Conservation (phyloP, 2,329 filamentous ascomycete species). For the Monosporascus sp. region DNA sequence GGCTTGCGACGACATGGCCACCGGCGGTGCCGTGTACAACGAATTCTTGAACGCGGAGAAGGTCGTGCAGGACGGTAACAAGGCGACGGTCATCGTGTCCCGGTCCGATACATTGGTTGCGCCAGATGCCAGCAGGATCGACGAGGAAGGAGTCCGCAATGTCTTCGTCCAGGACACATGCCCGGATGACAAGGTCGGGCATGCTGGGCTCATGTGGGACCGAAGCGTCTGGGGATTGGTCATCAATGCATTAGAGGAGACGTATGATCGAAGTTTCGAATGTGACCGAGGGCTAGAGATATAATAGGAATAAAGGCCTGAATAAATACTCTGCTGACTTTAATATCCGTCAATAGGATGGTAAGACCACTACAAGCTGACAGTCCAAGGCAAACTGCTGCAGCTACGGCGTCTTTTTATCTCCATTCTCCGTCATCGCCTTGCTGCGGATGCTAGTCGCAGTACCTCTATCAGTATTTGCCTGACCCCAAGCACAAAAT, state of each 20-base stretch:
- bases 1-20: conserved; percentile 23
- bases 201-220: conserved; percentile 20
- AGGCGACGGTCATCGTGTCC: conserved; percentile 22
- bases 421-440: too few relatives aligned
- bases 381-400: too few relatives aligned
- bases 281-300: conserved; percentile 17
- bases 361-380: too few relatives aligned
- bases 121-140: conserved; percentile 15
- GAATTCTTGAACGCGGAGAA: conserved; percentile 10
- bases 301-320: background rate
- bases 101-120: conserved; percentile 18
- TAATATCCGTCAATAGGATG: too few relatives aligned
- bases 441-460: too few relatives aligned
- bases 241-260: conserved; percentile 23
- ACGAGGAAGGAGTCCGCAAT: conserved; percentile 18
- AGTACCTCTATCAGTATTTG: too few relatives aligned
- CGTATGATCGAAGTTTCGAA: conserved; percentile 15
- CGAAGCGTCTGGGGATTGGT: conserved; percentile 22
- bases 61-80: conserved; percentile 21
- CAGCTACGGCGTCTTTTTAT: too few relatives aligned
- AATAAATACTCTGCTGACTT: too few relatives aligned
- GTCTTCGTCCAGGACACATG: conserved; percentile 21
- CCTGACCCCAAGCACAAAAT: too few relatives aligned
- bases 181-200: conserved; percentile 21
- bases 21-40: conserved; percentile 16